Evolutionary conservation across 208 protist species (phyloP).

Genomic region (Trypanosoma boissoni): DNA sequence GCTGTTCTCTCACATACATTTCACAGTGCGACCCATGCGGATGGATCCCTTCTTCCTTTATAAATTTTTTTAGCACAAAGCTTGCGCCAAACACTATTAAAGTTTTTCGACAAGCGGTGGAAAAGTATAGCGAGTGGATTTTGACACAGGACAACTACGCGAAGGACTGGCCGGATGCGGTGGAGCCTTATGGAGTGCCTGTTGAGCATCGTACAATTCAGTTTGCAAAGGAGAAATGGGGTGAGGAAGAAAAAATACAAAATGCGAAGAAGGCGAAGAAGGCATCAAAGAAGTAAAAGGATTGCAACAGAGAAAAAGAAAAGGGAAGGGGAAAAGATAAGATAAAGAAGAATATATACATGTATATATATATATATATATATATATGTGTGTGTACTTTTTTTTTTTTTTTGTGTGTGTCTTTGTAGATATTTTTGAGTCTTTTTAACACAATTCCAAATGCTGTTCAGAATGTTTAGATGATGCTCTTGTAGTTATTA

Average conservation of each 20-base stretch:
- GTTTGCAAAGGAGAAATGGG: conserved; percentile 51
- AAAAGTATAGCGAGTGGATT: conserved; percentile 59
- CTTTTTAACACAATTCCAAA: too few relatives aligned
- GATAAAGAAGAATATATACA: not conserved
- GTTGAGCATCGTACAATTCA: conserved; percentile 53
- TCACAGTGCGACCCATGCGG: conserved; percentile 80
- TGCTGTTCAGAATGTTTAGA: too few relatives aligned
- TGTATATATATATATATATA: conserved; percentile 4
- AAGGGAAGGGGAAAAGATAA: not conserved
- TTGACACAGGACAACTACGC: conserved; percentile 55
- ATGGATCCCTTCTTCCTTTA: conserved; percentile 76
- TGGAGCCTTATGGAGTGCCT: conserved; percentile 21
- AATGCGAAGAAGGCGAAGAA: not conserved
- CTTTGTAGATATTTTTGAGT: too few relatives aligned
- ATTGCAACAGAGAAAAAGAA: not conserved
- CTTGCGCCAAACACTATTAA: conserved; percentile 72
- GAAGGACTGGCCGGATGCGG: conserved; percentile 47
- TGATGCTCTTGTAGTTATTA: too few relatives aligned
- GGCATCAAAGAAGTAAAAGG: not conserved
- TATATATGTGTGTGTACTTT: not conserved
- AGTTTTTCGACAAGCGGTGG: conserved; percentile 40
- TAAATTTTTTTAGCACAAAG: conserved; percentile 81
- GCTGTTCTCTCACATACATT: conserved; percentile 77
- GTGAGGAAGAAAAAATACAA: conserved; percentile 16
- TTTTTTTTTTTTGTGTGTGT: conserved; percentile 1